A percentile compares a stretch with the other conserved stretches of the same genome.
phyloP scores from a whole-genome alignment of 306 rosid species.

The Vicia villosa region DNA sequence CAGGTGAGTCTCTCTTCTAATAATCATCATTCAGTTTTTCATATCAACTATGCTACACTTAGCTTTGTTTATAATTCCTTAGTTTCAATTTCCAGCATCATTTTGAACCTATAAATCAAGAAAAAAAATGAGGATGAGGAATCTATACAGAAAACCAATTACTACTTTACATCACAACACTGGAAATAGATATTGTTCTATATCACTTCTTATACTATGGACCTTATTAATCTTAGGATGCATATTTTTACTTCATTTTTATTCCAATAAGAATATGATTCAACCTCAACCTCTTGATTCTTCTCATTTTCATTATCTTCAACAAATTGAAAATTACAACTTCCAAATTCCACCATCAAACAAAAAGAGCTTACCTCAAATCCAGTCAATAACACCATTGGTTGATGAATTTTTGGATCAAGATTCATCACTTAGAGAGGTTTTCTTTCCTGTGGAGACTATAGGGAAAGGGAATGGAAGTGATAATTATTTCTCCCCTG shows the following conservation, averaged over 20 bases:
- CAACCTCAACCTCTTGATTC: not conserved
- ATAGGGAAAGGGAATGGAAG: not conserved
- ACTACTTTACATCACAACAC: not conserved
- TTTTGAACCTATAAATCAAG: not conserved
- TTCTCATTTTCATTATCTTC: not conserved
- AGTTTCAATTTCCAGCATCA: not conserved
- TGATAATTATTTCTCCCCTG: not conserved
- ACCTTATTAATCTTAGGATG: not conserved
- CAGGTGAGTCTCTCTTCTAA: not conserved
- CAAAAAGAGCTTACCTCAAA: not conserved
- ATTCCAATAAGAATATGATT: not conserved
- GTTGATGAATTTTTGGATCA: conserved; percentile 10
- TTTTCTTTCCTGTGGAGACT: not conserved
- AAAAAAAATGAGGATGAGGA: not conserved
- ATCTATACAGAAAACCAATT: not conserved
- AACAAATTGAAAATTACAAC: not conserved
- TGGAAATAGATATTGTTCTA: not conserved
- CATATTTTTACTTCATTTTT: not conserved
- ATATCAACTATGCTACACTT: not conserved
- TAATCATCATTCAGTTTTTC: not conserved
- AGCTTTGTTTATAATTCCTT: not conserved
- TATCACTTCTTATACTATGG: not conserved
- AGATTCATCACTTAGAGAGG: conserved; percentile 13
- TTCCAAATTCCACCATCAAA: conserved; percentile 1
- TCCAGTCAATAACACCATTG: conserved; percentile 7